Evolutionary conservation across 176 grass and related monocot genomes (phyloP), one percentile per base, ranked within the genome.

Genomic region (Oryza officinalis): DNA sequence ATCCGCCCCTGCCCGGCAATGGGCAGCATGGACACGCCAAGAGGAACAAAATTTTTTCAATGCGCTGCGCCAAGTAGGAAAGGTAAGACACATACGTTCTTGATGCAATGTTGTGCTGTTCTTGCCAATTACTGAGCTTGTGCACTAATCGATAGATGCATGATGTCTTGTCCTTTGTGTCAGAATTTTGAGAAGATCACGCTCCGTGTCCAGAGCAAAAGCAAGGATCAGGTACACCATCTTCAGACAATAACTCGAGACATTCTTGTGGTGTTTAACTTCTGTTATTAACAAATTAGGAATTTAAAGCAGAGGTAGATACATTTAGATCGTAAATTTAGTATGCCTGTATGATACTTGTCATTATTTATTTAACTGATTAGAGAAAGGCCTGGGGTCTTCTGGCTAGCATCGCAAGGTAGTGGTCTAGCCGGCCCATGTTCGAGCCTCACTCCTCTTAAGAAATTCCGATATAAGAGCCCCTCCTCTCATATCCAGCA

Each of bases 111-210:
- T 32, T 79, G 67, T 40, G 13, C 27, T 80, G 30, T 30, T 76
- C 41, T 82, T 72, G 8, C 20, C 59, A 37, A 78, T 27, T 67
- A 11, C 12, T 77, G 52, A 17, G 52, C 22, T 44, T 38, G 17
- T 18, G 13, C 45, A 12, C 57, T 76, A 76, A 71, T 89, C 31
- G 46, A 82, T 83, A 35, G 66, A 82, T 87, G 85, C 74, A 4
- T 69, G 76, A 87, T 77, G 37, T 45, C 5, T 47, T 89, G 31
- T 50, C 63, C 68, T 80, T 81, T 85, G 45, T 68, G 11, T 54
- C 79, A 99, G 93, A 99, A 96, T 80, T 99, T 99, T 76, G 97
- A 99, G 81, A 99, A 96, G 91, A 96, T 99, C 59, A 99, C 96
- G 5, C 91, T 87, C 46, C 96, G 96, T 71, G 91, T 99, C 69